A percentile compares a stretch with the other conserved stretches of the same genome.
Evolutionary conservation across 2,329 filamentous ascomycete genomes (phyloP).

Genomic region (Trichoderma sp.): DNA sequence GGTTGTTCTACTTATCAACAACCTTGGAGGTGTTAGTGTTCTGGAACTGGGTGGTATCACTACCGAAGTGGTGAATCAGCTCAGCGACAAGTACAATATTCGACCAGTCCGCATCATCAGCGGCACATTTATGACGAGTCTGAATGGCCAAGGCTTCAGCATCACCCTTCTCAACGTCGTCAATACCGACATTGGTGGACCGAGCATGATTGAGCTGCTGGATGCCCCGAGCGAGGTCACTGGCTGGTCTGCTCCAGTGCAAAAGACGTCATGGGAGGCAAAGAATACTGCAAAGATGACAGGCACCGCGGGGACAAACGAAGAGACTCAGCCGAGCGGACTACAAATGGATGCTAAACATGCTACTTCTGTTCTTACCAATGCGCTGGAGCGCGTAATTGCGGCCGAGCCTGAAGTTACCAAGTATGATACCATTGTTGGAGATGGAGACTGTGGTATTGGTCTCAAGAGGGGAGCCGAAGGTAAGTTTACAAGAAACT

Average conservation of each 20-base stretch:
- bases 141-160: conserved; percentile 76
- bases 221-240: conserved; percentile 69
- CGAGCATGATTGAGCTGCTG: conserved; percentile 67
- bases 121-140: conserved; percentile 76
- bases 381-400: conserved; percentile 63
- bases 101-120: conserved; percentile 64
- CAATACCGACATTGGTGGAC: conserved; percentile 57
- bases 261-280: conserved; percentile 63
- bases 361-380: conserved; percentile 54
- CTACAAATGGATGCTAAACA: conserved; percentile 54
- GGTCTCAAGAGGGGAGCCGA: conserved; percentile 86
- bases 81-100: conserved; percentile 58
- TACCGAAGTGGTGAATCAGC: conserved; percentile 65
- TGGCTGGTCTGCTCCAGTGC: conserved; percentile 68
- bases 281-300: conserved; percentile 51
- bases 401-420: conserved; percentile 71
- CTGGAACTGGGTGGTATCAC: conserved; percentile 74
- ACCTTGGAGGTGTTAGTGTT: conserved; percentile 71
- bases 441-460: conserved; percentile 88
- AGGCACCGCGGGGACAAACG: conserved; percentile 34
- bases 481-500: conserved; percentile 44
- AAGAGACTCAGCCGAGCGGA: conserved; percentile 46
- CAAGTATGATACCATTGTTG: conserved; percentile 77
- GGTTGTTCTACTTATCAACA: conserved; percentile 72
- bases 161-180: conserved; percentile 68